A percentile compares a stretch with the other conserved stretches of the same genome.
These are phyloP conservation scores for Pseudocercospora musae DNA, from an alignment of 2,329 filamentous ascomycete species.

Conservation along the genomic window DNA sequence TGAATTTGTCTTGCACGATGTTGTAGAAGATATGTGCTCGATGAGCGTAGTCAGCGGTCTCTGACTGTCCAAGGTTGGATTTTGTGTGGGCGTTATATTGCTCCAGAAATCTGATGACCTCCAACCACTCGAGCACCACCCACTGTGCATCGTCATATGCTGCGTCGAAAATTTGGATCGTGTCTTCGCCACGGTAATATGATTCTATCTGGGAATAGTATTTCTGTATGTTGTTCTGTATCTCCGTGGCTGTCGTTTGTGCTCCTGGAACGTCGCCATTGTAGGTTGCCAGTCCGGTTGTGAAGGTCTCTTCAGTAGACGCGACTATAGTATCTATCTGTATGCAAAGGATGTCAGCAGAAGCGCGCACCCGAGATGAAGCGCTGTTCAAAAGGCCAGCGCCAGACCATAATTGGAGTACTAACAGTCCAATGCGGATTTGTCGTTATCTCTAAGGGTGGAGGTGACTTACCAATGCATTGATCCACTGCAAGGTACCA, in stretches of 20 bases:
- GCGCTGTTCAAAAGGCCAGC: too few species aligned
- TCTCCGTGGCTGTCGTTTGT: conserved; percentile 2
- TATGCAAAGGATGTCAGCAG: background rate
- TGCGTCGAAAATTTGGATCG: conserved; percentile 32
- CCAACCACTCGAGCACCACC: conserved; percentile 36
- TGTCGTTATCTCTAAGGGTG: background rate
- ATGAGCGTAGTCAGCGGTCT: conserved; percentile 73
- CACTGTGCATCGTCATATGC: conserved; percentile 37
- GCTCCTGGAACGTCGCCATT: conserved; percentile 14
- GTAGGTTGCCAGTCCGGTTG: conserved; percentile 21
- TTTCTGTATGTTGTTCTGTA: conserved; percentile 25
- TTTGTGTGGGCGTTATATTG: conserved; percentile 27
- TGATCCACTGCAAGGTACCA: conserved; percentile 29
- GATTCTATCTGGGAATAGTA: conserved; percentile 30
- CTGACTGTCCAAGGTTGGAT: conserved; percentile 71
- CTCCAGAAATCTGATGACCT: conserved; percentile 33
- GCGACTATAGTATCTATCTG: conserved; percentile 25
- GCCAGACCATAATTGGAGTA: too few species aligned
- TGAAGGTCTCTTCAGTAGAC: conserved; percentile 10
- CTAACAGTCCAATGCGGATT: too few species aligned
- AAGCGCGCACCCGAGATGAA: too few species aligned
- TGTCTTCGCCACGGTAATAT: conserved; percentile 30
- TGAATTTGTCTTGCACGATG: conserved; percentile 75
- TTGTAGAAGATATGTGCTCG: conserved; percentile 86
- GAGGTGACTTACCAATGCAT: conserved; percentile 18